phyloP scores from a whole-genome alignment of 1,284 basidiomycete genomes.

The Cryptococcus sp. region DNA sequence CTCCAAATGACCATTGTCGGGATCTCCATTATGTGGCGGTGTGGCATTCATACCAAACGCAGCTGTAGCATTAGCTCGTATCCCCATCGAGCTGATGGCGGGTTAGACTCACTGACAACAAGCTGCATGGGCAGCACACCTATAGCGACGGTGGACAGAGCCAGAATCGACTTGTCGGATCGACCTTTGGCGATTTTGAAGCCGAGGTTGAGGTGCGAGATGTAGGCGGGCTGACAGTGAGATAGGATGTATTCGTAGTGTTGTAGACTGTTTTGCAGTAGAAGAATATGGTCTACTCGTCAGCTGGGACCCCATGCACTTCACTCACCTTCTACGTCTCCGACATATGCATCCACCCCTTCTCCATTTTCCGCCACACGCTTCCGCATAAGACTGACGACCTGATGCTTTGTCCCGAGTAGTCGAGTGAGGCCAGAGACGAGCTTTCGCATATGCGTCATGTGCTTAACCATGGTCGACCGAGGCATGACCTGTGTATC shows the following conservation, averaged over 20 bases:
- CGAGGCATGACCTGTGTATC: conserved; percentile 40
- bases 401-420: conserved; percentile 74
- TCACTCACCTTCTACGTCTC: conserved; percentile 77
- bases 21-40: conserved; percentile 47
- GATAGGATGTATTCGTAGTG: conserved; percentile 85
- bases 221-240: conserved; percentile 79
- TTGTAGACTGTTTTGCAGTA: conserved; percentile 75
- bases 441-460: conserved; percentile 72
- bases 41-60: conserved; percentile 59
- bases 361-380: conserved; percentile 49
- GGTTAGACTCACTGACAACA: conserved; percentile 53
- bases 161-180: conserved; percentile 62
- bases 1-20: conserved; percentile 13
- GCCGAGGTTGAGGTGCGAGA: conserved; percentile 66
- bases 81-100: background rate
- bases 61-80: conserved; percentile 48
- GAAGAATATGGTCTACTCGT: conserved; percentile 75
- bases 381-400: conserved; percentile 74
- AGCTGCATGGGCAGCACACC: conserved; percentile 65
- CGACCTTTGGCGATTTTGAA: conserved; percentile 59
- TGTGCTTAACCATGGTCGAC: conserved; percentile 56
- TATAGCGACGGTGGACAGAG: conserved; percentile 62
- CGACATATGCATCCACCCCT: conserved; percentile 82
- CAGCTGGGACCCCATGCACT: background rate
- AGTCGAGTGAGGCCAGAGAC: conserved; percentile 76